Base-by-base conservation (phyloP, 371 early-diverging fungal species). In the Blakeslea trispora region DNA sequence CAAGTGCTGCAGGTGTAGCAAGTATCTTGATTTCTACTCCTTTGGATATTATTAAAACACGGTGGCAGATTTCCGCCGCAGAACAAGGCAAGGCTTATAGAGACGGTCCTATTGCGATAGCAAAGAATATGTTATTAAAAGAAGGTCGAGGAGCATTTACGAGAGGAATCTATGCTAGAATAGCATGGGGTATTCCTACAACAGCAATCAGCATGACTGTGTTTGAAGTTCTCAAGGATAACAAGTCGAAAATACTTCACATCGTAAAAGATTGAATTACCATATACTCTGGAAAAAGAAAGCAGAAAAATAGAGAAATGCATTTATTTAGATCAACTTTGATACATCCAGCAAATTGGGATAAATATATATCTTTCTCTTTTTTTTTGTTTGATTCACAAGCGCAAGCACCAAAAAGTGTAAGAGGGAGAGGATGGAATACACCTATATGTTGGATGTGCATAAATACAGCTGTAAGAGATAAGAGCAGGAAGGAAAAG, bases 1-100 rank as follows among this genome's bases (percentile, higher is more conserved):
- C 91, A 3, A 77, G 72, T 5, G 43, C 82, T 0, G 77, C 91
- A 1, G 85, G 88, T 17, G 74, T 84, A 0, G 53, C 87, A 1
- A 86, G 88, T 14, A 66, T 71, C 17, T 34, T 78, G 1, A 34
- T 90, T 0, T 85, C 88, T 1, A 92, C 91, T 31, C 79, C 84
- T 0, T 63, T 89, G 1, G 94, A 94, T 61, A 83, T 91, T n/a
- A 81, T 92, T 40, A 91, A 91, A 61, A 94, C 94, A 23, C 79
- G 92, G 5, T 86, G 88, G 79, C 94, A 94, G 58, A 75, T 87
- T 14, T 79, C 83, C 3, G 69, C 66, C 2, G 61, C 69, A 17
- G 72, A 79, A 13, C 65, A 73, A 40, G 73, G 74, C 17, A 49
- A 57, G 23, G 41, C 44, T 19, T 70, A 56, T 64, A 74, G 61